These are phyloP conservation scores for Salix viminalis DNA, from an alignment of 345 rosid genomes.

Conservation along the genomic window DNA sequence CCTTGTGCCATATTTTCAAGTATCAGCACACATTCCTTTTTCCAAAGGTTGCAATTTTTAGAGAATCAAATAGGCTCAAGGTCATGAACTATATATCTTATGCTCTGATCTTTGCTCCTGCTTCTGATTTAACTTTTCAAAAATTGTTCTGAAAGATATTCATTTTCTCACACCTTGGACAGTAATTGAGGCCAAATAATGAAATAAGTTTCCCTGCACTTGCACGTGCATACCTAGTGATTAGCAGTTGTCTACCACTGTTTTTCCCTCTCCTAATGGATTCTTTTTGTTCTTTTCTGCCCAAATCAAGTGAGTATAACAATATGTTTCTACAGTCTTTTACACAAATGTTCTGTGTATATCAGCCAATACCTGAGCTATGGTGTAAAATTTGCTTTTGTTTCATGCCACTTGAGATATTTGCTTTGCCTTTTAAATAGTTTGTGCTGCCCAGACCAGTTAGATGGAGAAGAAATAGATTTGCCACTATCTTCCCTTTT, in stretches of 20 bases:
- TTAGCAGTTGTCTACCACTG: neutral
- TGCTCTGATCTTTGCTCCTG: neutral
- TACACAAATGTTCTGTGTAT: neutral
- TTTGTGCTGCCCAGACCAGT: neutral
- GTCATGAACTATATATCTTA: neutral
- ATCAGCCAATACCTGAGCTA: neutral
- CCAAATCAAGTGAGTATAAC: neutral
- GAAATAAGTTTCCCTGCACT: neutral
- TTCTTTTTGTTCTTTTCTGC: neutral
- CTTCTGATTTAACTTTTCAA: neutral
- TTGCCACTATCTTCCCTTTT: neutral
- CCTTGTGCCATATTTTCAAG: neutral
- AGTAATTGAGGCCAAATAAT: neutral
- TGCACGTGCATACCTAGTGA: neutral
- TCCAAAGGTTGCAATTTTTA: neutral
- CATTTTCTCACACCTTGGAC: neutral
- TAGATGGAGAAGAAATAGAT: neutral
- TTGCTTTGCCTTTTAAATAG: neutral
- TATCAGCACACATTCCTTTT: neutral
- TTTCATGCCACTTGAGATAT: neutral
- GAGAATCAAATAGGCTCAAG: neutral
- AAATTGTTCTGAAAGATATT: neutral
- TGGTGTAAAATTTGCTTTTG: neutral
- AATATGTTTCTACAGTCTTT: neutral
- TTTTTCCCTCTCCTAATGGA: neutral